Conservation (phyloP, 2,329 filamentous ascomycete species). For the Balansia obtecta region DNA sequence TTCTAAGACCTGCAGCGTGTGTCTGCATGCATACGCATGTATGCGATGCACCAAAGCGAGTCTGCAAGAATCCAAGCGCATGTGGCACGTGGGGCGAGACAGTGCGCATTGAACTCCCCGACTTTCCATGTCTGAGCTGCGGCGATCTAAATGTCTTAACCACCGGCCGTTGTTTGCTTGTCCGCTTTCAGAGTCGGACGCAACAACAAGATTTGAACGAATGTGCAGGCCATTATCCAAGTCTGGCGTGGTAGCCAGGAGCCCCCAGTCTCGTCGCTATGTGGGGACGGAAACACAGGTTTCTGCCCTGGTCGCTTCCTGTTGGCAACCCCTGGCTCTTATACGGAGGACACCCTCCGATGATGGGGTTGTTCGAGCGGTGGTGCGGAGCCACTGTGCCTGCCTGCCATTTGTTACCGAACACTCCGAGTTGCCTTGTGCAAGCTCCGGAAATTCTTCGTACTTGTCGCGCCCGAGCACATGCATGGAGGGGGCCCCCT, state of each 20-base stretch:
- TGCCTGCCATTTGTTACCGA: not conserved
- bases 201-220: not conserved
- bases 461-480: not conserved
- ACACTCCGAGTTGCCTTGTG: not conserved
- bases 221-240: not conserved
- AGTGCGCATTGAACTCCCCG: not conserved
- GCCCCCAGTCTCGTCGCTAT: no score
- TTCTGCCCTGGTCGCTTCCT: not conserved
- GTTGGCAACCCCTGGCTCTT: not conserved
- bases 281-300: no score
- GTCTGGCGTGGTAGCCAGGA: not conserved
- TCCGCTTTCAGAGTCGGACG: not conserved
- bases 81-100: conserved; percentile 7
- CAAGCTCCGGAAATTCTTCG: not conserved
- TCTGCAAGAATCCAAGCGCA: conserved; percentile 1
- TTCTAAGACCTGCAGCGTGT: not conserved
- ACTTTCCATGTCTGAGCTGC: not conserved
- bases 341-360: not conserved
- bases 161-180: not conserved
- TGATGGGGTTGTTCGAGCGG: not conserved
- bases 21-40: not conserved
- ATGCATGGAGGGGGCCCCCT: no score
- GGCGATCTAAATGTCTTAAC: not conserved
- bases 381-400: not conserved
- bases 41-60: not conserved